Evolutionary conservation across 192 early-diverging fungal genomes (phyloP).

Genomic region (Backusella mclennaniae): DNA sequence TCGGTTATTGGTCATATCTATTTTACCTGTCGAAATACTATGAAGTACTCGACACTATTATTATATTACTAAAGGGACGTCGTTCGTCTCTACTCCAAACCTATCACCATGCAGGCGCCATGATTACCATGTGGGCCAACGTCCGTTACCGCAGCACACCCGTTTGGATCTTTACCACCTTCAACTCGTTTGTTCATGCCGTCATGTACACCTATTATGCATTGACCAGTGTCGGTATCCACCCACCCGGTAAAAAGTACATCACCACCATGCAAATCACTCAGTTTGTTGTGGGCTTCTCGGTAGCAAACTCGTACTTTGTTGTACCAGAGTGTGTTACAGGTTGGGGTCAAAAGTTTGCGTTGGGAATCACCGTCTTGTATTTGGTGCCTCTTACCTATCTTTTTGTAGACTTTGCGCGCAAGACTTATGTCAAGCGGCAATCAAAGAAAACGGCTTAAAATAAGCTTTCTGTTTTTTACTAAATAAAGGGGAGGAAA

Average conservation of each 20-base stretch:
- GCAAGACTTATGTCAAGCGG: slow-evolving; percentile 61
- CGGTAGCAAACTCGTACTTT: slow-evolving; percentile 65
- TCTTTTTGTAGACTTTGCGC: slow-evolving; percentile 79
- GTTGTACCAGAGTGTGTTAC: slow-evolving; percentile 57
- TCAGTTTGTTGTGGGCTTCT: slow-evolving; percentile 77
- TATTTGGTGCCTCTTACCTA: slow-evolving; percentile 75
- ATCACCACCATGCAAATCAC: slow-evolving; percentile 80
- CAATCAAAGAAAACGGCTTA: slow-evolving; percentile 1
- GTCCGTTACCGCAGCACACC: slow-evolving; percentile 64
- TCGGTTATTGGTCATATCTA: slow-evolving; percentile 79
- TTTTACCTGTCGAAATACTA: slow-evolving; percentile 90
- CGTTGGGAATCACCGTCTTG: slow-evolving; percentile 57
- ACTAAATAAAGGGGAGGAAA: not conserved
- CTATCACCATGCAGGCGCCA: slow-evolving; percentile 85
- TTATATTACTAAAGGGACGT: slow-evolving; percentile 78
- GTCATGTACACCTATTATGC: slow-evolving; percentile 88
- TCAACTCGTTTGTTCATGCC: slow-evolving; percentile 87
- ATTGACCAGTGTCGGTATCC: slow-evolving; percentile 66
- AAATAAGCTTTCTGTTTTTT: not conserved
- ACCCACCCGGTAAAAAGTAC: slow-evolving; percentile 77
- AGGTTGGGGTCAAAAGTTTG: slow-evolving; percentile 47
- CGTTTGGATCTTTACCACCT: slow-evolving; percentile 78
- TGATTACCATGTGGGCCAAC: slow-evolving; percentile 74
- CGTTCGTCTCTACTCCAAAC: slow-evolving; percentile 78
- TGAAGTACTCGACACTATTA: slow-evolving; percentile 85